phyloP scores from a whole-genome alignment of 257 asterid genomes.

The Linderniella brevidens region DNA sequence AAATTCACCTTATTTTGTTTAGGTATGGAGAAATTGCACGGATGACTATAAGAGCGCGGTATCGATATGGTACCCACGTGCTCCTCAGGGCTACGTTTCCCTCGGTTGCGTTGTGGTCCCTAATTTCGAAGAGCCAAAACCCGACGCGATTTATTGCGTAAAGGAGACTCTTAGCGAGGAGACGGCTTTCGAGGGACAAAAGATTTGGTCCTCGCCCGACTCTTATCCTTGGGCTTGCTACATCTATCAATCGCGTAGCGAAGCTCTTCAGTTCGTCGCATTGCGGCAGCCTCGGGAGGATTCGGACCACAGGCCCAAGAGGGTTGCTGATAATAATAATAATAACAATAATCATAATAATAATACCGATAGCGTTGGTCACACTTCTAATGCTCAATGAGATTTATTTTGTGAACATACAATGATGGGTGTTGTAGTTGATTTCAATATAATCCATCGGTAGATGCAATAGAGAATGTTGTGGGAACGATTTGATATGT shows the following conservation, averaged over 20 bases:
- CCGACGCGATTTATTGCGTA: constrained; percentile 41
- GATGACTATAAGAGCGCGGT: constrained; percentile 62
- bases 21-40: constrained; percentile 90
- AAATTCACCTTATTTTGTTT: constrained; percentile 3
- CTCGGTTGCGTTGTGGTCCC: constrained; percentile 72
- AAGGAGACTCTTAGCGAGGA: constrained; percentile 62
- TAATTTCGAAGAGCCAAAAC: constrained; percentile 57
- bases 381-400: too few species aligned
- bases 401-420: too few species aligned
- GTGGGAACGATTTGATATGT: too few species aligned
- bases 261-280: constrained; percentile 85
- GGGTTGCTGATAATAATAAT: constrained; percentile 29
- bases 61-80: constrained; percentile 91
- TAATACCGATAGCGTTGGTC: too few species aligned
- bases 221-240: constrained; percentile 96
- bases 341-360: too few species aligned
- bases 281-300: constrained; percentile 78
- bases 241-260: constrained; percentile 56
- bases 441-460: too few species aligned
- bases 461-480: too few species aligned
- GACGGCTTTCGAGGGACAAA: constrained; percentile 64
- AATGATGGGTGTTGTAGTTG: too few species aligned
- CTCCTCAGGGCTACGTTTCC: constrained; percentile 78
- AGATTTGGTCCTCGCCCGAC: constrained; percentile 81
- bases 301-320: constrained; percentile 58